Evolutionary conservation across 768 basidiomycete genomes (phyloP), one percentile per base, ranked within the genome.

Genomic region (Naganishia onofrii): DNA sequence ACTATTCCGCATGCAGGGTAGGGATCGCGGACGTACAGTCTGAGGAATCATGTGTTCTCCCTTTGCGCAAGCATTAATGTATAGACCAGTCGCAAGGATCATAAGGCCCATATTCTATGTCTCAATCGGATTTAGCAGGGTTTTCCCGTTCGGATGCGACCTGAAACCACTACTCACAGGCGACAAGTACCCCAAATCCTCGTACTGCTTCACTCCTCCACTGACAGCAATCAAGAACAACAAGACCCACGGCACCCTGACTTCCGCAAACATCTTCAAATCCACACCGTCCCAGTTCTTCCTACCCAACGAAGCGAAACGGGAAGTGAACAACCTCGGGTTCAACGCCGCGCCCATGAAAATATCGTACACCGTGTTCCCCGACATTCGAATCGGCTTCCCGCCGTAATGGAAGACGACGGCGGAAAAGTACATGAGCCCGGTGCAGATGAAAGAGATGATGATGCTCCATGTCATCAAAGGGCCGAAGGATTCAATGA

Each of bases 221-320:
- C 90, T 93, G 42, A 98, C 87, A 4, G 93, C 86, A 74, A 97
- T 85, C 82, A 93, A 89, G 84, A 97, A 97, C 21, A 96, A 88
- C 66, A 96, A 87, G 48, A 94, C 89, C 96, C 96, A 99, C 4
- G 94, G 93, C 74, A 99, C 90, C 60, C 96, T 88, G 70, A 97
- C 92, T 77, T 96, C 93, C 5, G 91, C 91, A 89, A 92, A 99
- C 94, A 98, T 97, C 83, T 99, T 99, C 77, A 99, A 83, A 81
- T 98, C 95, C 72, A 99, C 86, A 23, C 85, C 84, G 8, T 93
- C 93, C 71, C 71, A 72, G 46, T 67, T 58, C 60, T 72, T 72
- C 52, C 71, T 54, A 21, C 67, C 66, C 13, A 72, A 31, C 3
- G 58, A 23, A 28, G 38, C 63, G 26, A 46, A 13, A 23, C 29